These are phyloP conservation scores for Barbarea vulgaris DNA, from an alignment of 345 rosid genomes.

Conservation along the genomic window DNA sequence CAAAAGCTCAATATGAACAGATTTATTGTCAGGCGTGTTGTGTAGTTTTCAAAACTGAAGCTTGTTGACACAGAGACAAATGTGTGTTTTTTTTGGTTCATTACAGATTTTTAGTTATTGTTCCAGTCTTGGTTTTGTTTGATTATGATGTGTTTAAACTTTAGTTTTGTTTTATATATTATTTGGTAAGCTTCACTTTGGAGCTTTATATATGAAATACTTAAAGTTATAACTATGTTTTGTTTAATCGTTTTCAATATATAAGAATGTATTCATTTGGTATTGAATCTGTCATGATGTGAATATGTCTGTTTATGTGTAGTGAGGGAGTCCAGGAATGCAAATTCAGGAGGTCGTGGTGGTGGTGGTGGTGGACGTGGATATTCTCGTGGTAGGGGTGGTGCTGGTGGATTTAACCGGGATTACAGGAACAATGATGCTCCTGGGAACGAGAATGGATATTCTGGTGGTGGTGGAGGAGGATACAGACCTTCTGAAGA, in stretches of 20 bases:
- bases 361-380: conserved; percentile 53
- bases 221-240: too few relatives aligned
- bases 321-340: conserved; percentile 82
- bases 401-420: conserved; percentile 63
- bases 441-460: conserved; percentile 43
- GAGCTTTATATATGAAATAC: neutral
- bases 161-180: neutral
- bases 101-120: neutral
- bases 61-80: neutral
- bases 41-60: neutral
- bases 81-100: neutral
- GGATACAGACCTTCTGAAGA: conserved; percentile 54
- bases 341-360: conserved; percentile 52
- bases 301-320: neutral
- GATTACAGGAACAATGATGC: conserved; percentile 53
- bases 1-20: too few relatives aligned
- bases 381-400: conserved; percentile 42
- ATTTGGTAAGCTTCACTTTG: neutral
- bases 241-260: neutral
- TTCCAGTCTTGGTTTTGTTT: neutral
- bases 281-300: neutral
- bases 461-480: conserved; percentile 18
- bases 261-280: neutral
- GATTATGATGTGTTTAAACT: too few relatives aligned
- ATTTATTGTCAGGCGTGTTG: neutral